Evolutionary conservation across 352 stramenopile species (phyloP), one percentile per base, ranked within the genome.

Genomic region (Pythium phragmitis): DNA sequence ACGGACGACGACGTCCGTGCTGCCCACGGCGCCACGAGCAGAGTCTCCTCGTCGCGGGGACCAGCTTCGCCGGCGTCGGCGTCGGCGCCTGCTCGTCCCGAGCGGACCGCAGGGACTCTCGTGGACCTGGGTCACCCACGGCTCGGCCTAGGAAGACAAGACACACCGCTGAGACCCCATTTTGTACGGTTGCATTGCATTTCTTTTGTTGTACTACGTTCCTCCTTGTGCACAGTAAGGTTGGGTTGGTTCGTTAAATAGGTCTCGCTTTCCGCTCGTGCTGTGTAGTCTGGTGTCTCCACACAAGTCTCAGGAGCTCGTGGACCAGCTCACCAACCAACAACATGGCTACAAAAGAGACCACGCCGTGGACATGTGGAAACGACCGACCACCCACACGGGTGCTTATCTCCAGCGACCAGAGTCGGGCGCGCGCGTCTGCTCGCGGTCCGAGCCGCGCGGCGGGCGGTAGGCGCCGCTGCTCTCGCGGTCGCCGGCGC

Each of bases 381-480:
- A 39, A 39, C 34, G 34, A 39, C 34, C 34, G 11, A 13, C 34
- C 34, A 39, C 34, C 9, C 11, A 13, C 34, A 9, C 7, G 34
- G 34, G 7, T 13, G 34, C 11, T 39, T 83, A 90, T 80, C 81
- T 82, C 81, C 81, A 90, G 41, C 79, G 77, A 21, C 80, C 80
- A 61, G 77, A 88, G 45, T 90, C 79, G 33, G 79, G 81, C 13
- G 81, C 79, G 33, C 79, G 79, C 26, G 68, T 21, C 61, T 53
- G 39, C 39, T 46, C 39, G 7, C 39, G 51, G 16, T 68, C 60
- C 13, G 61, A 51, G 58, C 62, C 67, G 21, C 73, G 73, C 55
- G 75, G 77, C n/a, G 78, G 64, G n/a, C 77, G 78, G 69, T 87
- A 86, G 3, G 60, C 60, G 16, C 55, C 55, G 28, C 54, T 47